Evolutionary conservation across 2,329 filamentous ascomycete genomes (phyloP), one percentile per base, ranked within the genome.

Genomic region (Nigrospora oryzae): DNA sequence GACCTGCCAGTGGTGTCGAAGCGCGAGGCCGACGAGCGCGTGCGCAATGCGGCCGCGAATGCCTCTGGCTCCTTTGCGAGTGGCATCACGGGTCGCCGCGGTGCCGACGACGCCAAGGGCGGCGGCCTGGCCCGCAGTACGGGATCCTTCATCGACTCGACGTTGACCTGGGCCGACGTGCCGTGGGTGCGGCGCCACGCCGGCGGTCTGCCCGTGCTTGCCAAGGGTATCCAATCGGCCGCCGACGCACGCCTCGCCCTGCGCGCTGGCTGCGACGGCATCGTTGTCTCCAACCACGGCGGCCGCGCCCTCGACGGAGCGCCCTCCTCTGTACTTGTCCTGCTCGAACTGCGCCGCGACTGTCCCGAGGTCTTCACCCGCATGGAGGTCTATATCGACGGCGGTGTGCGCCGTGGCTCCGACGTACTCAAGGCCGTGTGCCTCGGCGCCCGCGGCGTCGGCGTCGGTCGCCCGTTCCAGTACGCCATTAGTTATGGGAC

Each of bases 201-300:
- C 31, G 70, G 63, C 1, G 71, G 71, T 0, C 68, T 79, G 8
- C 66, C 80, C 55, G 52, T 87, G 68, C 65, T 82, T 51, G 40
- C 88, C 23, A 89, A 88, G 61, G 84, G 84, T 0, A 76, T 89
- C n/a, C 82, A 87, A 64, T 77, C 74, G 13, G 74, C 77, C 0
- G 67, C 69, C 36, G 84, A 89, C 59, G 83, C 83, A 13, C 66
- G 70, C 43, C 70, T 67, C 51, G 79, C 79, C 2, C 70, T 81
- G 33, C 71, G 83, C 42, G 56, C 71, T 12, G 82, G 80, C 0
- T 75, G 77, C 3, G 77, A 87, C 51, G 84, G 79, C 0, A 84
- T 89, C 40, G 72, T 88, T 1, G 67, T 88, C 2, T 78, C 73
- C 13, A 89, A 89, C 52, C 84, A 89, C 57, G 84, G 83, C 2